These are phyloP conservation scores for Mycena vulgaris DNA, from an alignment of 768 basidiomycete genomes.

Conservation along the genomic window DNA sequence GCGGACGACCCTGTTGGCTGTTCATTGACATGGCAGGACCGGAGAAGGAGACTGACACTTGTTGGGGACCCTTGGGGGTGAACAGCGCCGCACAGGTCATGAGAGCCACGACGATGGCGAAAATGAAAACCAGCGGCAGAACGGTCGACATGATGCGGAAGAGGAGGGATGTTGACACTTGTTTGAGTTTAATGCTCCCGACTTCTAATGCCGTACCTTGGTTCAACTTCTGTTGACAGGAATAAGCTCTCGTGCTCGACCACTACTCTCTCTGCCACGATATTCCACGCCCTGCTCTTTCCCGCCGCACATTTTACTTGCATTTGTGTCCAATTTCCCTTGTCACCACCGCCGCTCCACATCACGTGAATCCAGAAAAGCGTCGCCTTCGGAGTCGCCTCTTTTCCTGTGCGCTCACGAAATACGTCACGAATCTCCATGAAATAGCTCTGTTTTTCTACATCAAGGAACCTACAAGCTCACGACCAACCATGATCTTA, in stretches of 20 bases:
- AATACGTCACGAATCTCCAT: slow-evolving; percentile 36
- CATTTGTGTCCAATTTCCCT: too few species aligned
- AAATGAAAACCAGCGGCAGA: slow-evolving; percentile 77
- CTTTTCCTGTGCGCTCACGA: slow-evolving; percentile 20
- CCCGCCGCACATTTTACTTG: too few species aligned
- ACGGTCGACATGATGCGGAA: slow-evolving; percentile 72
- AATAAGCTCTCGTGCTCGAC: too few species aligned
- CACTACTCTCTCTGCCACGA: too few species aligned
- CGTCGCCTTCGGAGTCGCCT: neutral
- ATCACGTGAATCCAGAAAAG: slow-evolving; percentile 2
- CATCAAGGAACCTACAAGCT: slow-evolving; percentile 10
- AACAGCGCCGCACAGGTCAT: slow-evolving; percentile 78
- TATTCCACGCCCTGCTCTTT: too few species aligned
- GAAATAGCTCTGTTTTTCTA: slow-evolving; percentile 25
- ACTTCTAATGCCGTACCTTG: neutral
- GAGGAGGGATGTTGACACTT: slow-evolving; percentile 3
- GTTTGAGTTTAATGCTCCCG: neutral
- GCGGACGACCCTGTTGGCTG: slow-evolving; percentile 78
- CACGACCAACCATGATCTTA: slow-evolving; percentile 35
- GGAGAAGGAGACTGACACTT: slow-evolving; percentile 74
- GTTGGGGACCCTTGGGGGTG: slow-evolving; percentile 89
- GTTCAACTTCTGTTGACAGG: neutral
- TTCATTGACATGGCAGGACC: neutral
- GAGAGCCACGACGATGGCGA: slow-evolving; percentile 75
- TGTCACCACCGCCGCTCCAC: neutral